Conservation (phyloP, 2,329 filamentous ascomycete species). For the Pseudogymnoascus sp. region DNA sequence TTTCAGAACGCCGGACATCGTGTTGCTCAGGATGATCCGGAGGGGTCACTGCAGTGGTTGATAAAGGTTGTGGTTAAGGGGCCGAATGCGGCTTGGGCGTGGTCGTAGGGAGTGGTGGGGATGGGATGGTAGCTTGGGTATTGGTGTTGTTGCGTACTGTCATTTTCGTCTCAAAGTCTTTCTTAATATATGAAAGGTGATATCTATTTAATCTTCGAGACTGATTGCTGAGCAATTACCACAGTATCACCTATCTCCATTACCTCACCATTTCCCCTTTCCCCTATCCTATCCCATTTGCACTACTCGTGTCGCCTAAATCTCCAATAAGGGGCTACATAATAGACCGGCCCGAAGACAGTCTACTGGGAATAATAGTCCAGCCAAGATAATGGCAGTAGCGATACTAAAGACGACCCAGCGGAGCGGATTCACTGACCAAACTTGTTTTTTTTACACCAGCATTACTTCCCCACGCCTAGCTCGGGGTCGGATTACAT, state of each 20-base stretch:
- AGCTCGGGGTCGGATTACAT: too few species aligned
- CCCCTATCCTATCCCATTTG: background rate
- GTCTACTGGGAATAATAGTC: background rate
- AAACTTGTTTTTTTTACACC: background rate
- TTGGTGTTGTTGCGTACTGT: background rate
- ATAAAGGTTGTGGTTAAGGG: background rate
- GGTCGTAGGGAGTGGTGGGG: background rate
- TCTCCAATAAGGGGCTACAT: background rate
- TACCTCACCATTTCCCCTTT: too few species aligned
- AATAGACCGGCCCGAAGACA: background rate
- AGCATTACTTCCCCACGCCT: background rate
- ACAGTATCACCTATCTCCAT: background rate
- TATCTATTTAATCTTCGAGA: background rate
- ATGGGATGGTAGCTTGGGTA: background rate
- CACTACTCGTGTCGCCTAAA: background rate
- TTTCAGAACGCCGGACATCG: slow-evolving; percentile 11
- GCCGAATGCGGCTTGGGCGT: background rate
- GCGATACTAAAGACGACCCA: background rate
- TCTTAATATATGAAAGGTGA: background rate
- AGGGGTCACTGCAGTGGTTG: background rate
- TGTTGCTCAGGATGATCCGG: slow-evolving; percentile 1
- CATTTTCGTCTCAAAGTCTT: background rate
- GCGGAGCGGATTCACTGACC: background rate
- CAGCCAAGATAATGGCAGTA: background rate
- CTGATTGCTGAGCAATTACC: background rate